Evolutionary conservation across 495 filamentous ascomycete species (phyloP), one percentile per base, ranked within the genome.

Genomic region (Cercophora samala): DNA sequence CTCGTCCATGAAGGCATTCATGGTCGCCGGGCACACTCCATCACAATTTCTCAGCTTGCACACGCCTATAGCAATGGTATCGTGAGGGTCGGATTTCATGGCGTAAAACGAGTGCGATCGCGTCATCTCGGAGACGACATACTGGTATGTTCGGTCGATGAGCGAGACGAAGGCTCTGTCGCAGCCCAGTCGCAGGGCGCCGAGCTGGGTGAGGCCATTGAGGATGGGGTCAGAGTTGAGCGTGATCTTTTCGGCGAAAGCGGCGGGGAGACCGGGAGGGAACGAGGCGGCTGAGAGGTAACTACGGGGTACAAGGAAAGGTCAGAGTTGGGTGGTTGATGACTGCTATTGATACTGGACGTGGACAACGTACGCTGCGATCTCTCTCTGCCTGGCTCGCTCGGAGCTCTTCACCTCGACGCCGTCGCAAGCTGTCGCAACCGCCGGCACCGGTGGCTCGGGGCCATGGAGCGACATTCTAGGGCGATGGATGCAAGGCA

Each of bases 181-280:
- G 46, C 70, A 73, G 61, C 75, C 64, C 52, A 83, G 70, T 1
- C 79, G 76, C 19, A 79, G 70, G 22, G 77, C 75, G 23, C 76
- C 80, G 9, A 83, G 74, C 60, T 84, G 81, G 5, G 75, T 75
- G 64, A 81, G 81, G 18, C 80, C 78, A 13, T 79, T 80, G 18
- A 84, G 72, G 15, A 69, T 72, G n/a, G 76, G 71, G 67, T 83
- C 81, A 15, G 63, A n/a, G 25, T 69, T 71, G 59, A 73, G 22
- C 37, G 62, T 25, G 17, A 66, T 53, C 23, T 55, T 62, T 8
- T 59, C 29, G 2, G 53, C 42, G 46, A 66, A 68, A 1, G n/a
- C 61, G 22, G 60, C n/a, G 5, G 63, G 51, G 1, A 67, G 4
- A 0, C 60, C 73, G 5, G 64, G 56, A 0, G 73, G 73, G 32